Evolutionary conservation across 768 basidiomycete genomes (phyloP).

Genomic region (Chlorophyllum brunneum): DNA sequence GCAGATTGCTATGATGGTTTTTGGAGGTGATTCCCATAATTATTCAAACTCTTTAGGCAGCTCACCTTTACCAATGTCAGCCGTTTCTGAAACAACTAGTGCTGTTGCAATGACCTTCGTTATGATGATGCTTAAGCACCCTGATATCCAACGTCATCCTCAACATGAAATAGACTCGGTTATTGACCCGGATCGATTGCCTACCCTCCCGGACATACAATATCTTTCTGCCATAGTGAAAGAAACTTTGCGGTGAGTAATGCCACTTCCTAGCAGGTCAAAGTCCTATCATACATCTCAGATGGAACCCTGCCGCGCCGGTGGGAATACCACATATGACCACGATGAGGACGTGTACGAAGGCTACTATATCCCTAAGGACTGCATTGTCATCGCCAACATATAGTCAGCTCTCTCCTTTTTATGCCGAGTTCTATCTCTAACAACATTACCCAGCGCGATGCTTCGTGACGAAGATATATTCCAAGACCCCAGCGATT

Average conservation of each 20-base stretch:
- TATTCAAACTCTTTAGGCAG: not conserved
- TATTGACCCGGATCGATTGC: slow-evolving; percentile 13
- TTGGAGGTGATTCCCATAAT: not conserved
- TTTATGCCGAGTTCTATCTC: not conserved
- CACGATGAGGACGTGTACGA: slow-evolving; percentile 34
- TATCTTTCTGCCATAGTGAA: slow-evolving; percentile 15
- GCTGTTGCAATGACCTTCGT: not conserved
- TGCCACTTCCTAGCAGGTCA: not conserved
- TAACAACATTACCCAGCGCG: slow-evolving; percentile 23
- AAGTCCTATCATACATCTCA: not conserved
- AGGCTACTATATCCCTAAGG: slow-evolving; percentile 37
- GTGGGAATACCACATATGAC: slow-evolving; percentile 19
- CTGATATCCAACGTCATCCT: slow-evolving; percentile 8
- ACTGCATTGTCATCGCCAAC: slow-evolving; percentile 24
- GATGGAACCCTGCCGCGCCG: not conserved
- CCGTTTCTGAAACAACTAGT: not conserved
- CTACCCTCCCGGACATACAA: slow-evolving; percentile 2
- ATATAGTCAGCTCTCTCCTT: slow-evolving; percentile 17
- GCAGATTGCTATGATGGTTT: slow-evolving; percentile 1
- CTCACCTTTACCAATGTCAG: not conserved
- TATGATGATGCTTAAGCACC: slow-evolving; percentile 12
- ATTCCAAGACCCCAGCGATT: slow-evolving; percentile 34
- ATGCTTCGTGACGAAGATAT: slow-evolving; percentile 33
- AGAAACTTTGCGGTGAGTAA: slow-evolving; percentile 10
- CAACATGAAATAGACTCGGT: slow-evolving; percentile 15